Conservation (phyloP, 352 stramenopile genomes). For the Phytophthora rubi region DNA sequence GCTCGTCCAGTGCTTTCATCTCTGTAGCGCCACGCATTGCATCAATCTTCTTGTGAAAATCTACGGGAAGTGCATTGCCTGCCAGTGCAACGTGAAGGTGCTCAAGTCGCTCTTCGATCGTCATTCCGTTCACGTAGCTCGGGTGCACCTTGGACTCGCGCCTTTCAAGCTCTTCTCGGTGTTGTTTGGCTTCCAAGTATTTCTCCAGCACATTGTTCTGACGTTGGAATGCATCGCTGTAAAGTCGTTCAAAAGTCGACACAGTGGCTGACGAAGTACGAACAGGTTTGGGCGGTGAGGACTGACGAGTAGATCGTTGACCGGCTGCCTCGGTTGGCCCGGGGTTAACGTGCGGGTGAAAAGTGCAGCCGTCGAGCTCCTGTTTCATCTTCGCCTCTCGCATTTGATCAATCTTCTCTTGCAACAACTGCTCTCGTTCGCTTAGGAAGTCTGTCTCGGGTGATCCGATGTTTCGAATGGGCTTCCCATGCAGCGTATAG, state of each 20-base stretch:
- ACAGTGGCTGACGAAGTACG: slow-evolving; percentile 11
- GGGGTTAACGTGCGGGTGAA: slow-evolving; percentile 49
- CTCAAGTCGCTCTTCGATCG: slow-evolving; percentile 55
- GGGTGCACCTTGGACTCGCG: slow-evolving; percentile 46
- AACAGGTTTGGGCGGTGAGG: neutral
- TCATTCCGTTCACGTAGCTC: slow-evolving; percentile 58
- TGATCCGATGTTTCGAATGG: slow-evolving; percentile 6
- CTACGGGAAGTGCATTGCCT: slow-evolving; percentile 48
- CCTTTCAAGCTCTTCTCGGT: slow-evolving; percentile 53
- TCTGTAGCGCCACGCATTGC: slow-evolving; percentile 49
- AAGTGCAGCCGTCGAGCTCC: slow-evolving; percentile 63
- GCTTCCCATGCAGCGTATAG: slow-evolving; percentile 52
- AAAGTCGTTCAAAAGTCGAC: slow-evolving; percentile 57
- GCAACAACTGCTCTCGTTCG: slow-evolving; percentile 33
- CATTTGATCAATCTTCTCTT: slow-evolving; percentile 42
- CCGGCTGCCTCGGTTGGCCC: neutral
- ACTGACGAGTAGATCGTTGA: slow-evolving; percentile 3
- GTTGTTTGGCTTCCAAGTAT: slow-evolving; percentile 44
- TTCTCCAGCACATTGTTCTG: slow-evolving; percentile 51
- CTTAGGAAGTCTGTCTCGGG: slow-evolving; percentile 36
- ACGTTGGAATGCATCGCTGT: slow-evolving; percentile 58
- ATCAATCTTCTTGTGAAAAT: slow-evolving; percentile 64
- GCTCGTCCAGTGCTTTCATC: slow-evolving; percentile 37
- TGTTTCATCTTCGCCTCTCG: slow-evolving; percentile 41
- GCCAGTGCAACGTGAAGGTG: slow-evolving; percentile 48